Evolutionary conservation across 2,329 filamentous ascomycete species (phyloP).

Genomic region (Beauveria brongniartii): DNA sequence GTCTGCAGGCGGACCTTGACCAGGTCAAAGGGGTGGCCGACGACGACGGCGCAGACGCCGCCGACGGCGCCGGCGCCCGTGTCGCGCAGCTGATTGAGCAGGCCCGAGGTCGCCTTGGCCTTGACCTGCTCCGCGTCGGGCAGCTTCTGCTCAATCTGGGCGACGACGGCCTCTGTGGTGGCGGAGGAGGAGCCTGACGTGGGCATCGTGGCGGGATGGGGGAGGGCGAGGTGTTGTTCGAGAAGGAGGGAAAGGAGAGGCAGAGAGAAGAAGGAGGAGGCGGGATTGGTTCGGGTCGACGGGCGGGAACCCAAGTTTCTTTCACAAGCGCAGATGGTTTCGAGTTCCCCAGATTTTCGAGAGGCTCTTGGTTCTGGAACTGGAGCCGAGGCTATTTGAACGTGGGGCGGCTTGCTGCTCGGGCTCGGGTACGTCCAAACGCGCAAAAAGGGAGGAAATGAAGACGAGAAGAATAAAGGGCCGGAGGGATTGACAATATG

Average conservation of each 20-base stretch:
- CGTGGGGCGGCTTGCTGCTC: neutral
- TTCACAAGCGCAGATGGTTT: neutral
- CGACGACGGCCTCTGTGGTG: constrained; percentile 26
- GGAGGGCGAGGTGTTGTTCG: neutral
- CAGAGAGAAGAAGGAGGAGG: neutral
- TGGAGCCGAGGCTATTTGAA: neutral
- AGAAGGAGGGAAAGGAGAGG: neutral
- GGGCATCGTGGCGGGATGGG: constrained; percentile 14
- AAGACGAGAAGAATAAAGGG: too few species aligned
- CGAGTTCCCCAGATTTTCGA: neutral
- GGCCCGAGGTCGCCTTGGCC: constrained; percentile 25
- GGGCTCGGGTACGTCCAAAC: neutral
- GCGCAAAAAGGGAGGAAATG: neutral
- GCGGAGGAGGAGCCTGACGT: constrained; percentile 13
- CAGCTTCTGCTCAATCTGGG: constrained; percentile 34
- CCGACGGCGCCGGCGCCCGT: constrained; percentile 86
- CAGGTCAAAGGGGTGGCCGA: constrained; percentile 93
- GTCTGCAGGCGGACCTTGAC: constrained; percentile 98
- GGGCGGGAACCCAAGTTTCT: neutral
- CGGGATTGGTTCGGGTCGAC: too few species aligned
- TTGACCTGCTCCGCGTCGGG: constrained; percentile 33
- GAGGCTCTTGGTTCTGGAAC: neutral
- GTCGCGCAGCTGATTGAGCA: constrained; percentile 59
- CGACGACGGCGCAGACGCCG: constrained; percentile 85
- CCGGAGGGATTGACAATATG: neutral